A percentile compares a stretch with the other conserved stretches of the same genome.
These are phyloP conservation scores for Talaromyces adpressus DNA, from an alignment of 495 filamentous ascomycete species.

Conservation along the genomic window DNA sequence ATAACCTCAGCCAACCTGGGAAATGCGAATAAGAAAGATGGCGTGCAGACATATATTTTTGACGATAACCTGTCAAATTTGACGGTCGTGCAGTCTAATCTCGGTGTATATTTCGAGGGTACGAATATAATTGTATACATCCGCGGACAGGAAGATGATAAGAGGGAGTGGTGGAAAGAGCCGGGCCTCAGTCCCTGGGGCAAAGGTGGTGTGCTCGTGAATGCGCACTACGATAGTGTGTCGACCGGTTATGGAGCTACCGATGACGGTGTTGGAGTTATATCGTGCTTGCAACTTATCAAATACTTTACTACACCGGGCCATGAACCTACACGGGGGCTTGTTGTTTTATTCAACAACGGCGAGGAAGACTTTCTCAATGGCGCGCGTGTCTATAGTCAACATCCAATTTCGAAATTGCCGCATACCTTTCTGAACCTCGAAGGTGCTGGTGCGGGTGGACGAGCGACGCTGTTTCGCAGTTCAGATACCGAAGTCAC, in stretches of 20 bases:
- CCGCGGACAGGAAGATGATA: constrained; percentile 66
- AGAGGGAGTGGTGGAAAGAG: constrained; percentile 56
- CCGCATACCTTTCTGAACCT: constrained; percentile 86
- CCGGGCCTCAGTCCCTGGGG: constrained; percentile 40
- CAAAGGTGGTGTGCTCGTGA: constrained; percentile 79
- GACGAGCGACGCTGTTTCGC: constrained; percentile 79
- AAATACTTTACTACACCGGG: constrained; percentile 74
- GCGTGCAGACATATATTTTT: constrained; percentile 48
- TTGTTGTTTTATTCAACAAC: constrained; percentile 88
- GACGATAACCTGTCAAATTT: constrained; percentile 77
- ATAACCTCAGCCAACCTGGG: constrained; percentile 38
- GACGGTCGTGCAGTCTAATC: constrained; percentile 36
- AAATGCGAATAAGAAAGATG: not conserved
- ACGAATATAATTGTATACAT: constrained; percentile 92
- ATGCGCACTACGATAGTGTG: constrained; percentile 94
- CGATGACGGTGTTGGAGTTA: constrained; percentile 86
- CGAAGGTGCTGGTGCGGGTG: constrained; percentile 91
- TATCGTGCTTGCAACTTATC: constrained; percentile 80
- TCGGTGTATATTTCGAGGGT: constrained; percentile 74
- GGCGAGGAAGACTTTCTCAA: constrained; percentile 93
- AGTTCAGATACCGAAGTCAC: constrained; percentile 85
- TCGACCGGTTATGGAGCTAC: constrained; percentile 88
- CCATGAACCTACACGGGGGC: constrained; percentile 69
- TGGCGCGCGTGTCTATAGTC: constrained; percentile 78
- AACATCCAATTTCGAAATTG: constrained; percentile 70